Percentiles rank a stretch among this genome's conserved stretches.
Evolutionary conservation across 305 asterid species (phyloP).

Genomic region (Rubia balearica): DNA sequence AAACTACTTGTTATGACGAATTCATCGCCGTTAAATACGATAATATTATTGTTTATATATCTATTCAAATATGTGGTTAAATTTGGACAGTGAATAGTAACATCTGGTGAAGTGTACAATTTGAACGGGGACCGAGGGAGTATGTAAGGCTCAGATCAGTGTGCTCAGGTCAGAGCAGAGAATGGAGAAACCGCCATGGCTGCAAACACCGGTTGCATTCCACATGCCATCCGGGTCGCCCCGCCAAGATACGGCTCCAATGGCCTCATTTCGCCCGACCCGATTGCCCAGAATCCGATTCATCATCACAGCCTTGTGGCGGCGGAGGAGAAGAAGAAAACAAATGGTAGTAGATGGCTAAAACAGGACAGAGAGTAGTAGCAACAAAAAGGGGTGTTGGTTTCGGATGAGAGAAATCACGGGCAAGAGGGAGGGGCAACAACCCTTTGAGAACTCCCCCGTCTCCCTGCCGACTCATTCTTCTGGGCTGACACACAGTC

Average conservation of each 20-base stretch:
- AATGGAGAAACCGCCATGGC: neutral
- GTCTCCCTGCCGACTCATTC: neutral
- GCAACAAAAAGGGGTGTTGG: no score
- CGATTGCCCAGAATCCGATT: neutral
- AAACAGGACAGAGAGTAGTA: no score
- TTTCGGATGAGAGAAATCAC: no score
- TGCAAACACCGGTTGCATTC: neutral
- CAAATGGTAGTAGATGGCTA: neutral
- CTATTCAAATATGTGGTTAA: no score
- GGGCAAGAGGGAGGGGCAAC: neutral
- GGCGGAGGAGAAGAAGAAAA: no score
- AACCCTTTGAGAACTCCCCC: neutral
- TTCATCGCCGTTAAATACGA: no score
- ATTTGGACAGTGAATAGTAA: no score
- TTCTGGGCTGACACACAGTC: neutral
- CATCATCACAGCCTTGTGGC: neutral
- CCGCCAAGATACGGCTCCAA: neutral
- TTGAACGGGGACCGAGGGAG: no score
- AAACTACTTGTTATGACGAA: no score
- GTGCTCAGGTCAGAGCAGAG: neutral
- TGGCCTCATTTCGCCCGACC: neutral
- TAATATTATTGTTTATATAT: no score
- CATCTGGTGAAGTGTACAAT: no score
- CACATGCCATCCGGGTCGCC: neutral
- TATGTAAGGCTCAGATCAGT: neutral